Evolutionary conservation across 2,329 filamentous ascomycete genomes (phyloP), one percentile per base, ranked within the genome.

Genomic region (Colletotrichum sidae): DNA sequence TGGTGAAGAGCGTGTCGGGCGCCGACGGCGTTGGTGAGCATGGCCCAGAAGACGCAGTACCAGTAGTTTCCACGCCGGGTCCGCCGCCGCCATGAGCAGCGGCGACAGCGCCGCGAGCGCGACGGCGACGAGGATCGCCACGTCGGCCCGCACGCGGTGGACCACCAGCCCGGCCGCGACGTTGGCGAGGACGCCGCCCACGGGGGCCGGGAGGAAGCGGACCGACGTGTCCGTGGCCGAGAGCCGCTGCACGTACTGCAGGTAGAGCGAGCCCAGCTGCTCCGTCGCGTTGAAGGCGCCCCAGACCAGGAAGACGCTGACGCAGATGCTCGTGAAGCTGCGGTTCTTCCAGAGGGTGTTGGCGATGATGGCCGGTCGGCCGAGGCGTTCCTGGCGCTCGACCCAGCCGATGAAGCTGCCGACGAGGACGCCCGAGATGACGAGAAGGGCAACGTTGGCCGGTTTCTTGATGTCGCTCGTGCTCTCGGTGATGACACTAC

Each of bases 311-410:
- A 81, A 72, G 0, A 84, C 77, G 7, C 76, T 79, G 11, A 84
- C 59, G 68, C 86, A 88, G 17, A 85, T 80, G 8, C 76, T 76
- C 0, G 82, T 82, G 69, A 88, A 88, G 9, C 80, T 73, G 0
- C 73, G 72, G 42, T 87, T 86, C n/a, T 74, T 78, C 86, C 86
- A 88, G 0, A 88, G 72, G 0, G 80, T 81, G 69, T 88, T 88
- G 0, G 86, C 86, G 35, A 89, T 87, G 4, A 90, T 72, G 0
- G 86, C 86, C 11, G 87, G 83, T 4, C 78, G 78, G 2, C 78
- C 75, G 0, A 75, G 71, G 5, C 75, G 79, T 35, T 83, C 83
- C 55, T 86, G 87, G 2, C 78, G 77, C 2, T 78, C 75, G 55
- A 87, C 82, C 87, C 87, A 90, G 17, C 81, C 72, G 1, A 84